Evolutionary conservation across 1,284 basidiomycete genomes (phyloP).

Genomic region (Veloporphyrellus conicus): DNA sequence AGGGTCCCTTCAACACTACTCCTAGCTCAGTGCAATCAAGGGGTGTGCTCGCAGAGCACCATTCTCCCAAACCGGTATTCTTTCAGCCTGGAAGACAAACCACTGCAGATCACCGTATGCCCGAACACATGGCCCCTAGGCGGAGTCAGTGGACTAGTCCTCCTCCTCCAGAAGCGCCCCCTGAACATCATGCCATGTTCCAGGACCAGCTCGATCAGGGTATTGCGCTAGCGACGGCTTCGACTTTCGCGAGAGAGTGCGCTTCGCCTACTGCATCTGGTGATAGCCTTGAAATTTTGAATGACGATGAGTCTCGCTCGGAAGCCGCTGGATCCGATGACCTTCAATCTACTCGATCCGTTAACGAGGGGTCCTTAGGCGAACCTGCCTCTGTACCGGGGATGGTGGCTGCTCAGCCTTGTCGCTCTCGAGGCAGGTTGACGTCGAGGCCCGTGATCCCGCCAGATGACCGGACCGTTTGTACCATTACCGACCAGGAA

Average conservation of each 20-base stretch:
- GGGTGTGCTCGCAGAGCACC: slow-evolving; percentile 41
- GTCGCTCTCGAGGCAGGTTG: slow-evolving; percentile 26
- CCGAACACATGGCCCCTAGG: slow-evolving; percentile 75
- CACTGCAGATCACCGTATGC: slow-evolving; percentile 36
- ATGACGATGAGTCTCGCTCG: slow-evolving; percentile 58
- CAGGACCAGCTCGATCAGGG: slow-evolving; percentile 61
- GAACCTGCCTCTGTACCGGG: slow-evolving; percentile 15
- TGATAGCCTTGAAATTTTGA: slow-evolving; percentile 53
- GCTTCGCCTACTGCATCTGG: slow-evolving; percentile 51
- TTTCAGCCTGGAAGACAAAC: slow-evolving; percentile 40
- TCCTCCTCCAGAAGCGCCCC: slow-evolving; percentile 70
- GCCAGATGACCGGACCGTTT: slow-evolving; percentile 10
- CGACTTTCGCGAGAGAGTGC: slow-evolving; percentile 50
- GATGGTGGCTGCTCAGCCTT: slow-evolving; percentile 6
- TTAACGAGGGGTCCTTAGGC: slow-evolving; percentile 42
- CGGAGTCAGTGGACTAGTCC: slow-evolving; percentile 77
- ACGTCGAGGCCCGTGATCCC: slow-evolving; percentile 13
- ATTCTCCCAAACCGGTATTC: slow-evolving; percentile 49
- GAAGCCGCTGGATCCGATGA: slow-evolving; percentile 63
- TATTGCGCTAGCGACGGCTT: slow-evolving; percentile 63
- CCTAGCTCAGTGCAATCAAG: slow-evolving; percentile 55
- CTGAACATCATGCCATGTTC: slow-evolving; percentile 60
- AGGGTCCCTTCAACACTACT: slow-evolving; percentile 64
- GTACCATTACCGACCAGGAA: slow-evolving; percentile 22
- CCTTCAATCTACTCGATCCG: slow-evolving; percentile 57